Evolutionary conservation across 805 yeast genomes (phyloP), one percentile per base, ranked within the genome.

Genomic region (Yamadazyma ubonensis): DNA sequence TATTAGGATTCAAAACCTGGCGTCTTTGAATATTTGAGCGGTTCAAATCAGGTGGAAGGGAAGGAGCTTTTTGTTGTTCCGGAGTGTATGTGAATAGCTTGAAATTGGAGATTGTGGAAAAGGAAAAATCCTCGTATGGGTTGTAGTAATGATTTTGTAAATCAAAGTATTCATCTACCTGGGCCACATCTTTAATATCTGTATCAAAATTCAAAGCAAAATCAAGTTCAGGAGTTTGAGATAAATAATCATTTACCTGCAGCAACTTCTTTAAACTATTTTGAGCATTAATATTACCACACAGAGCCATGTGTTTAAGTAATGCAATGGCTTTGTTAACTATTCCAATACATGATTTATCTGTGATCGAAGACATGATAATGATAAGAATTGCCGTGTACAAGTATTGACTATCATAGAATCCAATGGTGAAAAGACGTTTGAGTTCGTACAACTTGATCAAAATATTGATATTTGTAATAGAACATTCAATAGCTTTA

Each of bases 361-460:
- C 51, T 9, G 48, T 44, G 6, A 58, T 42, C 15, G 54, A 46
- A 0, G 63, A 55, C 43, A 65, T 51, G 9, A 64, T 48, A 25
- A 64, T 39, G 16, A 59, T 42, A 15, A 65, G 45, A 17, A 65
- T 42, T 1, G 72, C 63, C 4, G 60, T 51, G 40, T 56, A 67
- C 28, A 67, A 46, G 49, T 67, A 67, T 43, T 63, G 69, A 33
- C 63, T 50, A 41, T 68, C 73, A 68, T 70, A 67, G 40, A 58
- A 65, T 2, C 72, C 73, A 12, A 61, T 46, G 15, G 53, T 46
- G 39, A 66, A 66, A 10, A 65, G 42, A 31, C 59, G 50, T n/a
- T 56, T 44, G 36, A 52, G 44, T 23, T 54, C 54, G 29, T 55
- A 60, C 29, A 67, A 49, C 37, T 61, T 54, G 22, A 54, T 30